Base-by-base conservation (phyloP, 176 grass and related monocot genomes). In the Triticum turgidum region DNA sequence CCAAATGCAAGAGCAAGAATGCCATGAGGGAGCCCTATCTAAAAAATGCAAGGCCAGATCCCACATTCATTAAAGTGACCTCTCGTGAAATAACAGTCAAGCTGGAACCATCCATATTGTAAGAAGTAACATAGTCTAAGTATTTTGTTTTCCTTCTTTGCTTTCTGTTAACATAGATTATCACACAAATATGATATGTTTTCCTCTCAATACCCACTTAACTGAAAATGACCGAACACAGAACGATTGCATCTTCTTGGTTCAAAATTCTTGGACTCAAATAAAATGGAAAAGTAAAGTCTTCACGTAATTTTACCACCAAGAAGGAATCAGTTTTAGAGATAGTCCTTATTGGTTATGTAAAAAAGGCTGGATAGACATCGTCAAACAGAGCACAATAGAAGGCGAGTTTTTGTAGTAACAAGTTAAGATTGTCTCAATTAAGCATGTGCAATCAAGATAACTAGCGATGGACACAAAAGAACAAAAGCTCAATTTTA, bases 91-190 rank as follows among this genome's bases (percentile, higher is more conserved):
- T 52, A 76, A 76, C 49, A 7, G 3, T 2, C 27, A 76, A 54
- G 8, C 27, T 54, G 15, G 45, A 76, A 54, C 45, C 73, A 30
- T 76, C 44, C 24, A 76, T 30, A 24, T 75, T 49, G 41, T 80
- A 41, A 41, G 1, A 73, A 80, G 12, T 52, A 65, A 51, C 67
- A 79, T 4, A 52, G 13, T 39, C 15, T 58, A 32, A 73, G 65
- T 74, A 65, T 21, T 65, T 51, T 29, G 15, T 21, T 65, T 5
- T 0, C 14, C 15, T 18, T 18, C 49, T 52, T 85, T 42, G 6
- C 54, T 21, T 59, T 66, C 24, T 47, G 35, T 37, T 82, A 81
- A 80, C 33, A 81, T 85, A 80, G 18, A 75, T 22, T 24, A 41
- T 37, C n/a, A 41, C 13, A 17, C 17, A 32, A n/a, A 70, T 30